Conservation (phyloP, 192 early-diverging fungal genomes). For the Irineochytrium annulatum region DNA sequence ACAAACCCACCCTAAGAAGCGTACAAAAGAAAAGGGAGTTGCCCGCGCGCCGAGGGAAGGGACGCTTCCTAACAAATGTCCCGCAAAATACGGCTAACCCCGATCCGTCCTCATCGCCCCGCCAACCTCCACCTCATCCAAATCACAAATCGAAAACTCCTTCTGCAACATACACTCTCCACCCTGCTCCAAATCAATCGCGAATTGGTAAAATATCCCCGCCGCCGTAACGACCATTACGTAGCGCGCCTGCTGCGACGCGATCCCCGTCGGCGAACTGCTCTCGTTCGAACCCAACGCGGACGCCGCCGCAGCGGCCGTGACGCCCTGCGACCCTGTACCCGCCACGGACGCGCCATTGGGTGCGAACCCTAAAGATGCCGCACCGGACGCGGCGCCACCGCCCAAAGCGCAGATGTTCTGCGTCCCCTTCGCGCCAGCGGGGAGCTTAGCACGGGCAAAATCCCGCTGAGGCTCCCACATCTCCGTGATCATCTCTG, state of each 20-base stretch:
- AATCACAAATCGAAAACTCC: slow-evolving; percentile 55
- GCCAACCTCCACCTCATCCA: slow-evolving; percentile 1
- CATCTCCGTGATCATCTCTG: slow-evolving; percentile 80
- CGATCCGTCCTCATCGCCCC: slow-evolving; percentile 3
- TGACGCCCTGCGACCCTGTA: neutral
- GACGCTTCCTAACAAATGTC: too few species aligned
- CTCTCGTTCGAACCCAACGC: neutral
- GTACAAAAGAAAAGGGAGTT: too few species aligned
- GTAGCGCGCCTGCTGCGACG: slow-evolving; percentile 61
- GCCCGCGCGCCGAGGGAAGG: too few species aligned
- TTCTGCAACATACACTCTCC: slow-evolving; percentile 82
- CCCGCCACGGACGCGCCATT: neutral
- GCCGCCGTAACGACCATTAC: slow-evolving; percentile 88
- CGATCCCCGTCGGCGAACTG: neutral
- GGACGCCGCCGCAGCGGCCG: neutral
- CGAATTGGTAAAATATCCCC: slow-evolving; percentile 88
- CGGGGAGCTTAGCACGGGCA: slow-evolving; percentile 84
- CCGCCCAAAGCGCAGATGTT: slow-evolving; percentile 45
- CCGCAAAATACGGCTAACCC: too few species aligned
- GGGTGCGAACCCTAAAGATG: neutral
- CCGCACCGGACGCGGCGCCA: slow-evolving; percentile 1
- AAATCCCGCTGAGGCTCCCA: slow-evolving; percentile 96
- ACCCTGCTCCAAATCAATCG: slow-evolving; percentile 81
- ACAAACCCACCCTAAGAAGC: too few species aligned
- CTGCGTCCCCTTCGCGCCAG: slow-evolving; percentile 25